Conservation (phyloP, 345 rosid genomes). For the Eucalyptus curtisii region DNA sequence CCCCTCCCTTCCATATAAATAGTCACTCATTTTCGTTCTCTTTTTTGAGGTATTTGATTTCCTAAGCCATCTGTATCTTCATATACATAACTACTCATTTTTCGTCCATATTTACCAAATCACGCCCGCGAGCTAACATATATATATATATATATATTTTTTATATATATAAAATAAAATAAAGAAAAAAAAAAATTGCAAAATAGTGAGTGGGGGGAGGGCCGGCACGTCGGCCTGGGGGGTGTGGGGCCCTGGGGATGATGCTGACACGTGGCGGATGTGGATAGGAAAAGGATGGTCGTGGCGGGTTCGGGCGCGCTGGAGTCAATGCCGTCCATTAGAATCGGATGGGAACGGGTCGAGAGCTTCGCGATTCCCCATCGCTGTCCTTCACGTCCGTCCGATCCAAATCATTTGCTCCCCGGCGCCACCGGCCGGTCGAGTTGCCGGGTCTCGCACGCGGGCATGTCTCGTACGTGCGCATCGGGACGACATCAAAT, state of each 20-base stretch:
- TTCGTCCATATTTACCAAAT: background rate
- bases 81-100: background rate
- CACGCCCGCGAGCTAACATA: background rate
- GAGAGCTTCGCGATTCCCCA: background rate
- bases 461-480: background rate
- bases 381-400: background rate
- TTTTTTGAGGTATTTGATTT: background rate
- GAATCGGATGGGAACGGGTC: background rate
- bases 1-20: background rate
- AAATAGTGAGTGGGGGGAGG: background rate
- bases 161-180: no score
- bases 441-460: background rate
- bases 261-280: background rate
- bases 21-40: background rate
- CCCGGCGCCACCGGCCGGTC: background rate
- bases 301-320: background rate
- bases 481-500: background rate
- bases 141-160: no score
- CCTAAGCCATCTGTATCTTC: background rate
- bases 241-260: background rate
- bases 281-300: background rate
- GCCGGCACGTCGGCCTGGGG: background rate
- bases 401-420: background rate
- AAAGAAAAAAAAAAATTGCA: background rate
- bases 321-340: background rate